Conservation (phyloP, 1,284 basidiomycete species). For the Cryptococcus depauperatus region DNA sequence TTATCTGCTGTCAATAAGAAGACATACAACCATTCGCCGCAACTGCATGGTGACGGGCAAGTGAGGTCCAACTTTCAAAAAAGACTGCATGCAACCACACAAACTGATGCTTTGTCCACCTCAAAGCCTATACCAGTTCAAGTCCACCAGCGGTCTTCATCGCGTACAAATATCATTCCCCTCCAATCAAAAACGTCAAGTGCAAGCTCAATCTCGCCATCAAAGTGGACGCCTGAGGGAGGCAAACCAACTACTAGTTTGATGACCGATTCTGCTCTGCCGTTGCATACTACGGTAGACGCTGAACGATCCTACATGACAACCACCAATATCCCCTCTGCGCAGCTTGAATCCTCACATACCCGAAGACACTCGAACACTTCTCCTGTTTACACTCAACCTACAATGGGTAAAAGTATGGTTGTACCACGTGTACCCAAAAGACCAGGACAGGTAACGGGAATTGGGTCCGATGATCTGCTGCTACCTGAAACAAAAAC, state of each 20-base stretch:
- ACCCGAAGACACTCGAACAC: constrained; percentile 2
- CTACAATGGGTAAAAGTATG: constrained; percentile 28
- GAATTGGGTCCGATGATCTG: constrained; percentile 19
- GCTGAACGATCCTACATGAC: too few relatives aligned
- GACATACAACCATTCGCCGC: background rate
- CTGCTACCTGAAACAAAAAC: background rate
- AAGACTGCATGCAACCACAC: constrained; percentile 18
- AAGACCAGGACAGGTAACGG: constrained; percentile 36
- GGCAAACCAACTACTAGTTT: constrained; percentile 19
- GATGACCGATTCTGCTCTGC: constrained; percentile 8
- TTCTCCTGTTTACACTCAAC: constrained; percentile 24
- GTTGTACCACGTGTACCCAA: constrained; percentile 38
- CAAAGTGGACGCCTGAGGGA: constrained; percentile 14
- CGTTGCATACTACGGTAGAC: too few relatives aligned
- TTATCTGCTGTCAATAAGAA: background rate
- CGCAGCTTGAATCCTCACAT: background rate
- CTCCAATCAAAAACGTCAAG: constrained; percentile 12
- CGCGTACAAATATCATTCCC: constrained; percentile 11
- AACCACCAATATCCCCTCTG: background rate
- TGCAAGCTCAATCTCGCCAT: constrained; percentile 12
- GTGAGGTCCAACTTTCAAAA: constrained; percentile 25
- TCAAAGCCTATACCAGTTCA: constrained; percentile 5
- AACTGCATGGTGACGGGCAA: too few relatives aligned
- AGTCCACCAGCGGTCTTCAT: constrained; percentile 11
- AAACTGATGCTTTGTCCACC: background rate